Base-by-base conservation (phyloP, 2,329 filamentous ascomycete species). In the Pestalotiopsis sp. region DNA sequence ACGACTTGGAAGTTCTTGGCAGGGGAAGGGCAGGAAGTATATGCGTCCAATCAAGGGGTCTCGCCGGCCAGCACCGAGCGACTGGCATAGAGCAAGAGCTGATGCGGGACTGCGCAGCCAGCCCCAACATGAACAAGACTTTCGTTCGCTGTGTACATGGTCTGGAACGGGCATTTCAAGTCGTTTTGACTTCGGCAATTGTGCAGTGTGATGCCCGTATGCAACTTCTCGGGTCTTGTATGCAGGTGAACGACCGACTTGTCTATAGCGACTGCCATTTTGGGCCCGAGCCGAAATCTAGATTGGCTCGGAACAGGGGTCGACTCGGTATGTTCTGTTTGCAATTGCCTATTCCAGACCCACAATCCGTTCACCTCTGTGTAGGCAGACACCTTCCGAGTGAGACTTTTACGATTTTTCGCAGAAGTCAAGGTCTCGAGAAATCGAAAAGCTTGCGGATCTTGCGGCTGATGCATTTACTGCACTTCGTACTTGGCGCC, bases 211-310 rank as follows among this genome's bases (percentile, higher is more conserved):
- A 36, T 36, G 31, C 31, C 31, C 7, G 31, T 36, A 36, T 36
- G 31, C 9, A 36, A 6, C 7, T 36, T 36, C 31, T 36, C 31
- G 31, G 7, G 31, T 36, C 31, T 6, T 36, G 31, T 36, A 9
- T 36, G 31, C 7, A 36, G 31, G 49, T 64, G 17, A 64, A 20
- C 11, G 38, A 45, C 12, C 61, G 17, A 45, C 3, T 23, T 64
- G 61, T 4, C 39, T 49, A 52, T 64, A 64, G 9, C 25, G 39
- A 52, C 61, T 64, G 38, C 61, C 61, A 17, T 52, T 64, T 49
- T 64, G 20, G 61, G 61, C 4, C 14, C 20, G 27, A 62, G 59
- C 59, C 59, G 59, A 59, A 59, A 14, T 13, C 27, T 27, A 12
- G n/a, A 17, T 6, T 2, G 17, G 11, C 27, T 38, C 11, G 31